Evolutionary conservation across 371 early-diverging fungal species (phyloP), one percentile per base, ranked within the genome.

Genomic region (Mortierella sp.): DNA sequence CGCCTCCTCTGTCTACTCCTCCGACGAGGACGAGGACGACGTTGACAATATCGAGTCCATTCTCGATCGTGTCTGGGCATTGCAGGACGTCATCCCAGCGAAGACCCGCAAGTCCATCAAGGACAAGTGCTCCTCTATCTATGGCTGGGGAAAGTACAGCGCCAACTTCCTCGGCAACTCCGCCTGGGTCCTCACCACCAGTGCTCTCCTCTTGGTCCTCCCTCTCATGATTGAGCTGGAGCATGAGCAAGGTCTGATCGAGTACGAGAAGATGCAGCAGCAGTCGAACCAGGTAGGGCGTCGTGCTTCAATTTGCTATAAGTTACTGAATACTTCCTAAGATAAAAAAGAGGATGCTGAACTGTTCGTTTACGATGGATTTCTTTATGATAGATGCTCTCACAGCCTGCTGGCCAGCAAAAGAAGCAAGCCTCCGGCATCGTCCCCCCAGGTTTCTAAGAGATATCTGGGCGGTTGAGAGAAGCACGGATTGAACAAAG

Each of bases 171-270:
- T 87, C 23, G 93, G 93, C 43, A 90, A 90, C 81, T 81, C 89
- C 41, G 90, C 90, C 24, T 93, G 94, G 94, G 89, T 93, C n/a
- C 78, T 92, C 14, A 89, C 92, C 23, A 93, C 93, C 9, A 88
- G 88, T 52, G 92, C 91, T 72, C 72, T 95, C 31, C 82, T 92
- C 27, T 81, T 92, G 48, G 87, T 95, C 32, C 80, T 94, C 51
- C 92, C 92, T 27, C 82, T 91, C 53, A 89, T 88, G 39, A 79
- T 91, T 51, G 93, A 91, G 79, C 81, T 90, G 31, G 93, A 92
- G 76, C 89, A 90, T 54, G 91, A 91, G 47, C 88, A 90, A 71
- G 89, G 89, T 56, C 82, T 93, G 83, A 84, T 87, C 78, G 89
- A 91, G 80, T 91, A 90, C 80, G 93, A 92, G 69, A 83, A 84